phyloP scores from a whole-genome alignment of 768 basidiomycete species.

The Rhodotorula taiwanensis region DNA sequence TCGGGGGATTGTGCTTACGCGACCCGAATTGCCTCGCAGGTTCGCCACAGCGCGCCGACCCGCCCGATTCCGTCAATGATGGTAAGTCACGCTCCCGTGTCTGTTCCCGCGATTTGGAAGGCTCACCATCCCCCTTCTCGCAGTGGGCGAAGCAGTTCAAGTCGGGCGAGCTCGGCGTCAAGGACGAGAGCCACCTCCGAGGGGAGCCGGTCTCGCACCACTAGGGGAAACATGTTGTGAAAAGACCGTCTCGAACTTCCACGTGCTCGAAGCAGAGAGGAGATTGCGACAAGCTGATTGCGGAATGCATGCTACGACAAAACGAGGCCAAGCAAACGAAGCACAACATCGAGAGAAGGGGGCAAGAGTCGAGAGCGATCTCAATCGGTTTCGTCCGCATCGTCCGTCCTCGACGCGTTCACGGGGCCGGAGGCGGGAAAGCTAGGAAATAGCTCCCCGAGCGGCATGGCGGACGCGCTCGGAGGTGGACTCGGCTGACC shows the following conservation, averaged over 20 bases:
- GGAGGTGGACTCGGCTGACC: conserved; percentile 1
- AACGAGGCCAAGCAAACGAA: too few relatives aligned
- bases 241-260: too few relatives aligned
- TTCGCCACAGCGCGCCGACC: conserved; percentile 56
- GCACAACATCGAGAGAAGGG: too few relatives aligned
- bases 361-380: too few relatives aligned
- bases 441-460: neutral
- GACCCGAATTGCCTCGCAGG: conserved; percentile 46
- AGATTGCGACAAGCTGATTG: neutral
- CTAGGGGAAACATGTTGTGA: too few relatives aligned
- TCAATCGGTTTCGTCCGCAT: too few relatives aligned
- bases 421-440: too few relatives aligned
- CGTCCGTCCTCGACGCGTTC: too few relatives aligned
- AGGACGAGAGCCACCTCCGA: conserved; percentile 32
- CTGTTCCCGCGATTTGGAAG: neutral
- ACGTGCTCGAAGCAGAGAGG: neutral
- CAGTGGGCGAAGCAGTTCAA: conserved; percentile 56
- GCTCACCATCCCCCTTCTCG: neutral
- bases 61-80: conserved; percentile 72
- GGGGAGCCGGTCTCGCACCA: conserved; percentile 20
- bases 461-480: neutral
- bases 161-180: conserved; percentile 40
- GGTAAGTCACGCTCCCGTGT: conserved; percentile 49
- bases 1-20: neutral
- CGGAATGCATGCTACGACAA: neutral